Conservation (phyloP, 179 eudicot genomes). For the Silene coronaria region DNA sequence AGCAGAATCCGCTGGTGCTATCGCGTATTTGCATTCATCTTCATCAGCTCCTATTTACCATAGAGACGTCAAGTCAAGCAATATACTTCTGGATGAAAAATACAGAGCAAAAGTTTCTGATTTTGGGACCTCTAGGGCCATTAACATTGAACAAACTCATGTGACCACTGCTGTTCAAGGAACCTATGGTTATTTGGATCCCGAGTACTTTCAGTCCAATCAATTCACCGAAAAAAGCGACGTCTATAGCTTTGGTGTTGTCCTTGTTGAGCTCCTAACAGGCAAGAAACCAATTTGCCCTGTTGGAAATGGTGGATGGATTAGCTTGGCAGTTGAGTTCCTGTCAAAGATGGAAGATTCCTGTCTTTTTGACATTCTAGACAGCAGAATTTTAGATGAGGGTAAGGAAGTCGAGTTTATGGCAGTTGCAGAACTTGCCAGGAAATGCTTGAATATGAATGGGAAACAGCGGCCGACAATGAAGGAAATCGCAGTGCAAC, state of each 20-base stretch:
- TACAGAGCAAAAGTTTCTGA: slow-evolving; percentile 31
- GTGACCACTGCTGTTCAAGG: slow-evolving; percentile 30
- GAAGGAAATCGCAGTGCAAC: slow-evolving; percentile 17
- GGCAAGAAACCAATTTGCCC: slow-evolving; percentile 23
- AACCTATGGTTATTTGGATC: slow-evolving; percentile 31
- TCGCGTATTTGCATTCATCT: slow-evolving; percentile 29
- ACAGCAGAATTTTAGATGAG: slow-evolving; percentile 11
- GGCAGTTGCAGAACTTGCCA: slow-evolving; percentile 14
- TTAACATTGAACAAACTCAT: slow-evolving; percentile 27
- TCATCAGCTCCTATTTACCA: slow-evolving; percentile 28
- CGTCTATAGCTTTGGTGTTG: slow-evolving; percentile 30
- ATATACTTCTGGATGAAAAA: slow-evolving; percentile 29
- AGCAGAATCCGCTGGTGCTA: slow-evolving; percentile 24
- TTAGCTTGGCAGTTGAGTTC: slow-evolving; percentile 24
- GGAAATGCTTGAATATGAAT: slow-evolving; percentile 11
- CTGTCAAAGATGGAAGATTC: slow-evolving; percentile 14
- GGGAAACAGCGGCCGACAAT: slow-evolving; percentile 21
- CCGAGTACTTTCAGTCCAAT: slow-evolving; percentile 27
- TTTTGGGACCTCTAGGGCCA: slow-evolving; percentile 27
- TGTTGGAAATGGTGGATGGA: slow-evolving; percentile 15
- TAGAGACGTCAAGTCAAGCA: slow-evolving; percentile 26
- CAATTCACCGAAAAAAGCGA: slow-evolving; percentile 25
- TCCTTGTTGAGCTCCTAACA: slow-evolving; percentile 25
- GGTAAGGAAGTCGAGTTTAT: slow-evolving; percentile 18
- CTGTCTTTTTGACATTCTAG: slow-evolving; percentile 8